Percentiles rank a stretch among this genome's conserved stretches.
Evolutionary conservation across 805 yeast species (phyloP).

Genomic region (Teunomyces funiuensis): DNA sequence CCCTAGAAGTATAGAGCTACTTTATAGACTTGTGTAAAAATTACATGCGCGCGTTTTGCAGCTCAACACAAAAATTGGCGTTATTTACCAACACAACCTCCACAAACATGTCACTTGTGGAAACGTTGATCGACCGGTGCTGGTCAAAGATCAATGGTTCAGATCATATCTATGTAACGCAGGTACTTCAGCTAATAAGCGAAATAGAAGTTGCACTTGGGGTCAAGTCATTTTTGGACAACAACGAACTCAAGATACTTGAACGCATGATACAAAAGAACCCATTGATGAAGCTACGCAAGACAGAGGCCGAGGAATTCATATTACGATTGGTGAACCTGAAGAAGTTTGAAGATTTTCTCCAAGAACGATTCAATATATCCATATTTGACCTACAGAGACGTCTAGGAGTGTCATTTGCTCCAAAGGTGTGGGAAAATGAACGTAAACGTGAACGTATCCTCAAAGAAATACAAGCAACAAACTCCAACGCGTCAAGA

Average conservation of each 20-base stretch:
- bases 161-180: constrained; percentile 20
- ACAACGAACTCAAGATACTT: constrained; percentile 11
- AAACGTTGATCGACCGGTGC: constrained; percentile 14
- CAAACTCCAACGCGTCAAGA: neutral
- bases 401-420: neutral
- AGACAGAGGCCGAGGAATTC: constrained; percentile 23
- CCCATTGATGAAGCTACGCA: constrained; percentile 17
- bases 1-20: neutral
- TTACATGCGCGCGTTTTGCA: constrained; percentile 2
- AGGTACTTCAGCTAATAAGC: constrained; percentile 19
- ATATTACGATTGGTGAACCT: constrained; percentile 23
- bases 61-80: constrained; percentile 3
- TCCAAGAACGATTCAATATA: constrained; percentile 17
- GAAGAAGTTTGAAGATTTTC: constrained; percentile 18
- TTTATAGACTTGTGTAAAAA: neutral
- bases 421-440: constrained; percentile 2
- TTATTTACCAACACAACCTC: neutral
- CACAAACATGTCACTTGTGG: constrained; percentile 3
- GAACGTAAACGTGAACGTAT: constrained; percentile 4
- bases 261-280: constrained; percentile 11
- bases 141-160: constrained; percentile 7
- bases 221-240: constrained; percentile 17
- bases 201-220: constrained; percentile 22
- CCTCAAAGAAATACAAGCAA: neutral
- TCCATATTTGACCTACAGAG: constrained; percentile 7